Conservation (phyloP, 2,329 filamentous ascomycete species). For the Penicillium oxalicum region DNA sequence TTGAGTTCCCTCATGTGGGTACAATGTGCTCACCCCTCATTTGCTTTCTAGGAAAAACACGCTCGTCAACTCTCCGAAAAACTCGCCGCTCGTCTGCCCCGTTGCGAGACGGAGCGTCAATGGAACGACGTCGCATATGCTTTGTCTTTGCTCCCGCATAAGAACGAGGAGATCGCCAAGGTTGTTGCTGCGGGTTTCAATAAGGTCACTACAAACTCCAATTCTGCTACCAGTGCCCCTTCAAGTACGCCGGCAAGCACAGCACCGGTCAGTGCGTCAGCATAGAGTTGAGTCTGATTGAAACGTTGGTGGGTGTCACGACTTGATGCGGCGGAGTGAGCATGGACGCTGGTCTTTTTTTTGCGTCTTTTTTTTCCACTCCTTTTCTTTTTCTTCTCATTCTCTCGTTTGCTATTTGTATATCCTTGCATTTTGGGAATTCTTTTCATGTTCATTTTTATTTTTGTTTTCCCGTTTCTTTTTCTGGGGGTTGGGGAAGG, state of each 20-base stretch:
- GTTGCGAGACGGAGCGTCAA: slow-evolving; percentile 87
- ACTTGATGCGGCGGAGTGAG: no score
- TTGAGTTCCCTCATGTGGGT: slow-evolving; percentile 1
- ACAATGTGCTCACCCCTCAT: neutral
- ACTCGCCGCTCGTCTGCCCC: slow-evolving; percentile 73
- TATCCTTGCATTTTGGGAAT: no score
- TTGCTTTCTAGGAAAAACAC: slow-evolving; percentile 72
- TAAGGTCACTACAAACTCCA: slow-evolving; percentile 53
- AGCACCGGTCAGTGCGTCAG: slow-evolving; percentile 30
- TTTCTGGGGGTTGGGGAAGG: no score
- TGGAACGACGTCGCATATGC: slow-evolving; percentile 98
- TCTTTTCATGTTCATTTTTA: no score
- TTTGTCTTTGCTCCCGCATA: slow-evolving; percentile 76
- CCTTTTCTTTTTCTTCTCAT: no score
- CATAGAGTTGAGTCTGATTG: slow-evolving; percentile 32
- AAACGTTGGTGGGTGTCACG: no score
- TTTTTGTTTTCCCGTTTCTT: no score
- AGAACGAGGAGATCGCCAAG: slow-evolving; percentile 44
- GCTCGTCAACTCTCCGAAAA: slow-evolving; percentile 91
- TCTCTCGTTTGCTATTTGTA: no score
- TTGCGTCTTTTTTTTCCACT: no score
- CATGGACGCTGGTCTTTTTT: no score
- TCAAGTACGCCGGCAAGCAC: neutral
- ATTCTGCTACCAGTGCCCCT: slow-evolving; percentile 11
- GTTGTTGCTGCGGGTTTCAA: slow-evolving; percentile 46